Evolutionary conservation across 345 rosid genomes (phyloP), one percentile per base, ranked within the genome.

Genomic region (Cardamine resedifolia): DNA sequence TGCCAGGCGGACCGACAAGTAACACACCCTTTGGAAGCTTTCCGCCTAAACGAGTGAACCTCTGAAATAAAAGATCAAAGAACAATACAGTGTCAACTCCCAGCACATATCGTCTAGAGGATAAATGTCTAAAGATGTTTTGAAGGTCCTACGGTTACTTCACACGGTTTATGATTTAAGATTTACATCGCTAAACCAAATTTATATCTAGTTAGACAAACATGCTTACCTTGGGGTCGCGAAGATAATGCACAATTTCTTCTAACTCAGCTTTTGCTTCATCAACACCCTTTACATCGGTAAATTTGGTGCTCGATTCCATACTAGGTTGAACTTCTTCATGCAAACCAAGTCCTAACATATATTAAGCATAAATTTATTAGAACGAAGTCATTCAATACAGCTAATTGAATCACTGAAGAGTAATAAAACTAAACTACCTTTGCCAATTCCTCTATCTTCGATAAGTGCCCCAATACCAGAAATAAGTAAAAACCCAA

Each of bases 11-110:
- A 33, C 99, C 99, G 60, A 90, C 88, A 61, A 95, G 99, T 74
- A 91, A 77, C 79, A 95, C 97, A 68, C 99, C 99, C 77, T 95
- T 95, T 8, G 99, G 99, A 18, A 95, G 96, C 86, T 95, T 95
- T 58, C 99, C 99, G 7, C 99, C 99, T 14, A 95, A 81, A 55
- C 96, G 91, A 78, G 99, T 95, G 78, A 95, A 95, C 58, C 98
- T 91, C 99, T 95, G 85, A n/a, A 58, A 80, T 48, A 14, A 21
- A 60, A 71, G 2, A 43, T 18, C 9, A 44, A 44, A 51, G 14
- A 43, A 14, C 7, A 39, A 12, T 4, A 39, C 16, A 39, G 45
- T 15, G 45, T 41, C 18, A 41, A 14, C 7, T 1, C 2, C 39
- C 39, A 34, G 0, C n/a, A 39, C 0, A 41, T 1, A 14, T 5